Conservation (phyloP, 73 alveolate genomes). For the Paramecium caudatum region DNA sequence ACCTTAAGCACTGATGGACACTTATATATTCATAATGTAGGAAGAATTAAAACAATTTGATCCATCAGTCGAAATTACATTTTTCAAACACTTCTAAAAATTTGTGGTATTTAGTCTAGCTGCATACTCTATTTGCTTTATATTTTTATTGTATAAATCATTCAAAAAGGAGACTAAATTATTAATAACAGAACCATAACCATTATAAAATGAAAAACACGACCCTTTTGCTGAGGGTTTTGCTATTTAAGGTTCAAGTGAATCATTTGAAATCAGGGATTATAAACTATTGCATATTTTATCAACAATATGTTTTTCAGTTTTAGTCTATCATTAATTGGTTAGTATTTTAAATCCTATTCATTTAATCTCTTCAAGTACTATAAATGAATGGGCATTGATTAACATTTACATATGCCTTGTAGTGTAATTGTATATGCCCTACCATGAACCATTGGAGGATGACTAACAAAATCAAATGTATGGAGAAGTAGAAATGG, state of each 20-base stretch:
- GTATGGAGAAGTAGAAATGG: slow-evolving; percentile 21
- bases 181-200: not conserved
- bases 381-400: slow-evolving; percentile 11
- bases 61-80: not conserved
- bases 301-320: slow-evolving; percentile 12
- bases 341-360: not conserved
- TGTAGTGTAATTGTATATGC: slow-evolving; percentile 15
- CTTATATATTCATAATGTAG: slow-evolving; percentile 16
- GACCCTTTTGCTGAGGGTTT: slow-evolving; percentile 51
- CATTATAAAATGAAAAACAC: not conserved
- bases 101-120: not conserved
- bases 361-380: not conserved
- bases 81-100: not conserved
- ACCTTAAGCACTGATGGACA: slow-evolving; percentile 30
- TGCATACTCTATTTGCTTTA: not conserved
- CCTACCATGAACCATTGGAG: not conserved
- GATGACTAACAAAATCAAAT: not conserved
- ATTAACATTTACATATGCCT: slow-evolving; percentile 7
- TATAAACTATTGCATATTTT: slow-evolving; percentile 37
- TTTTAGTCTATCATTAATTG: slow-evolving; percentile 31
- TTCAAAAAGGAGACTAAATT: not conserved
- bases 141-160: slow-evolving; percentile 23
- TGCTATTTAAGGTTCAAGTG: not conserved
- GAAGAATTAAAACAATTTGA: slow-evolving; percentile 28
- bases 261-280: not conserved